Evolutionary conservation across 2,329 filamentous ascomycete genomes (phyloP).

Genomic region (Pseudocercospora fuligena): DNA sequence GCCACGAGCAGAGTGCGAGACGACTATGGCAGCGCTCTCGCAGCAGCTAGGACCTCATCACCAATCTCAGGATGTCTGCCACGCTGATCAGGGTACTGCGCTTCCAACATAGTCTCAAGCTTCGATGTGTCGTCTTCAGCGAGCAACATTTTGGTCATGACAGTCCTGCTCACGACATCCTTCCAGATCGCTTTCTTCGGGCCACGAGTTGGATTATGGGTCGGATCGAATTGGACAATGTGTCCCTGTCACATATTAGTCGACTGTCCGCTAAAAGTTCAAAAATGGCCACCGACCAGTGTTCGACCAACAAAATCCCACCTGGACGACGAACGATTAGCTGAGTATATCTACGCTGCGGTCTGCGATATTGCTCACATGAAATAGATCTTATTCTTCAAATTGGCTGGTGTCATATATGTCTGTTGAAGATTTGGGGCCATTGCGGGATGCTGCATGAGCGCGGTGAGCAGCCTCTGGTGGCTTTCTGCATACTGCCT

Average conservation of each 20-base stretch:
- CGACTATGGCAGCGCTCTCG: constrained; percentile 9
- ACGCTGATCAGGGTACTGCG: constrained; percentile 30
- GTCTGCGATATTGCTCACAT: constrained; percentile 24
- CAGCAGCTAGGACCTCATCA: constrained; percentile 24
- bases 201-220: constrained; percentile 3
- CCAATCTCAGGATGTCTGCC: constrained; percentile 27
- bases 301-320: constrained; percentile 11
- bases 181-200: constrained; percentile 12
- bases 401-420: constrained; percentile 41
- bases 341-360: constrained; percentile 23
- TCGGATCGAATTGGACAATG: constrained; percentile 16
- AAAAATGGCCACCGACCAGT: not conserved
- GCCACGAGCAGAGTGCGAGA: too few species aligned
- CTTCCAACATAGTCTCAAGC: constrained; percentile 34
- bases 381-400: constrained; percentile 45
- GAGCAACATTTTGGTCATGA: constrained; percentile 18
- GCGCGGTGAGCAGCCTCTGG: constrained; percentile 33
- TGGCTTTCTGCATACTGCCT: constrained; percentile 28
- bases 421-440: constrained; percentile 41
- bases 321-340: not conserved
- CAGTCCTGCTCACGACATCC: constrained; percentile 12
- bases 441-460: constrained; percentile 43
- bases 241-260: constrained; percentile 11
- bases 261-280: not conserved
- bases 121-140: constrained; percentile 23